Percentiles rank a stretch among this genome's conserved stretches.
Evolutionary conservation across 2,329 filamentous ascomycete genomes (phyloP).

Genomic region (Exophiala sideris): DNA sequence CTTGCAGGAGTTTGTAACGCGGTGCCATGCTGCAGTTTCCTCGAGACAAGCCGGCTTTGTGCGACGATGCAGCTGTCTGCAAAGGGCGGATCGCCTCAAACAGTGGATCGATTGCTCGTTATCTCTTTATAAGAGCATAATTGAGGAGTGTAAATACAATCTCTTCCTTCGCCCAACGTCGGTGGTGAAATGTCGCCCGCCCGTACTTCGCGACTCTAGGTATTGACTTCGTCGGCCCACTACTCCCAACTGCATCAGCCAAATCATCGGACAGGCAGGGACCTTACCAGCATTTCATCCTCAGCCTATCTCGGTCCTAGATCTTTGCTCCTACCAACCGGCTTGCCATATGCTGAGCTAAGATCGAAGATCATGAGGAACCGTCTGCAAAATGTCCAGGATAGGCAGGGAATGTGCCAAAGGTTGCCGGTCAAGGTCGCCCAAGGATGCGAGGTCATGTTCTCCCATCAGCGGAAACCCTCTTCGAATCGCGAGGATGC

Average conservation of each 20-base stretch:
- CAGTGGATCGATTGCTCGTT: constrained; percentile 4
- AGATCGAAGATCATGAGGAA: background rate
- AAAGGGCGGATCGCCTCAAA: background rate
- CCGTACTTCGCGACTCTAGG: no score
- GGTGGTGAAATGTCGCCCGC: no score
- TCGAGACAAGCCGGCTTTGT: constrained; percentile 19
- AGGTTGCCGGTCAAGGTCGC: background rate
- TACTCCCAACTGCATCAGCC: no score
- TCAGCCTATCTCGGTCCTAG: no score
- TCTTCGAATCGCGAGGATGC: background rate
- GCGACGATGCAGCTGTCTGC: constrained; percentile 6
- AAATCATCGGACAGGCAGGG: no score
- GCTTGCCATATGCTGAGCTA: no score
- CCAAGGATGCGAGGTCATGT: background rate
- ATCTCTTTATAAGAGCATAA: constrained; percentile 8
- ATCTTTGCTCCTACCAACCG: no score
- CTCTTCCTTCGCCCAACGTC: background rate
- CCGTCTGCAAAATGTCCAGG: background rate
- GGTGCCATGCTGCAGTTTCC: constrained; percentile 10
- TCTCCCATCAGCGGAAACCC: background rate
- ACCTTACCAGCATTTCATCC: no score
- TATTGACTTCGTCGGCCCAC: no score
- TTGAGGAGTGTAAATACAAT: background rate
- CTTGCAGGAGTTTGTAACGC: constrained; percentile 21
- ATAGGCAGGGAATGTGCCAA: no score